Evolutionary conservation across 176 grass and related monocot species (phyloP).

Genomic region (Lolium rigidum): DNA sequence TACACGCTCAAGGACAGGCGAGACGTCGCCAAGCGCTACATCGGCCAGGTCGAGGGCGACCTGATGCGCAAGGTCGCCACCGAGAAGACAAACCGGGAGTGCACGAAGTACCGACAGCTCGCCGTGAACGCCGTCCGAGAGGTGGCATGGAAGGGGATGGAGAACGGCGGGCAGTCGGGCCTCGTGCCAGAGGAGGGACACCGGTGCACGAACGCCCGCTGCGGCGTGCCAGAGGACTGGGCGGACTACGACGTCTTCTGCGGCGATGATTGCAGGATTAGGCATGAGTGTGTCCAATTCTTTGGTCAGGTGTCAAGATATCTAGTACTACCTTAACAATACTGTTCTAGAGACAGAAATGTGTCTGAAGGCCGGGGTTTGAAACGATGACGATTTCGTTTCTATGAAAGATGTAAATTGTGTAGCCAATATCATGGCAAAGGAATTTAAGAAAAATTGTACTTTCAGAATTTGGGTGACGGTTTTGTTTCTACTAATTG

Average conservation of each 20-base stretch:
- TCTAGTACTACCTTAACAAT: too few relatives aligned
- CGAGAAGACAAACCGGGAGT: not conserved
- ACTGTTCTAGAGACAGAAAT: too few relatives aligned
- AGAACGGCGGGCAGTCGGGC: not conserved
- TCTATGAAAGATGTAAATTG: too few relatives aligned
- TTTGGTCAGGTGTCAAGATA: not conserved
- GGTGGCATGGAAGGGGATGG: not conserved
- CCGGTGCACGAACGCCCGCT: not conserved
- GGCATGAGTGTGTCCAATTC: not conserved
- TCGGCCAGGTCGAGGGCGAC: conserved; percentile 9
- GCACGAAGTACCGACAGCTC: not conserved
- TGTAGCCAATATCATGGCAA: too few relatives aligned
- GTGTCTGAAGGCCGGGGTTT: too few relatives aligned
- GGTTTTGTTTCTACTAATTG: too few relatives aligned
- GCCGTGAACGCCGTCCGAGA: not conserved
- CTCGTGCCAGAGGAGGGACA: not conserved
- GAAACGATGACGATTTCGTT: too few relatives aligned
- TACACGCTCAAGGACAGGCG: not conserved
- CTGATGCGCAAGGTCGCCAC: not conserved
- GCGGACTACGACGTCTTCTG: not conserved
- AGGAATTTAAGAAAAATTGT: too few relatives aligned
- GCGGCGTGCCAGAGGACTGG: conserved; percentile 4
- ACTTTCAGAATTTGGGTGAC: too few relatives aligned
- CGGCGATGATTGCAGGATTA: conserved; percentile 7
- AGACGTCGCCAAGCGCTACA: not conserved